phyloP scores from a whole-genome alignment of 805 yeast species.

The Starmerella bombi region DNA sequence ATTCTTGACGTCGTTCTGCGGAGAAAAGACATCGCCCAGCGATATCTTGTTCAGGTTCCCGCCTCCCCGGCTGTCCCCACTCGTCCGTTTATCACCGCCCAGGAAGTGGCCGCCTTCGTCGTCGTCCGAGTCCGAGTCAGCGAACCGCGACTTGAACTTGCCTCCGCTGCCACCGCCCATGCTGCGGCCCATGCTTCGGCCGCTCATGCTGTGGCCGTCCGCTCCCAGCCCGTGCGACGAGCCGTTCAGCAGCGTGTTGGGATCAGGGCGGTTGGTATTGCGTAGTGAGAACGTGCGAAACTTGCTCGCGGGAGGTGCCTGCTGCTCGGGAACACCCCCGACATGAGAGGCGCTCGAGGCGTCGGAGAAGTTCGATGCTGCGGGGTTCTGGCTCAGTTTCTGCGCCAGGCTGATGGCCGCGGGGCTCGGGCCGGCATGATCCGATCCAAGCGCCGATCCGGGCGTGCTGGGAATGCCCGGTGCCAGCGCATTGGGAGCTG shows the following conservation, averaged over 20 bases:
- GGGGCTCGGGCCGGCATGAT: too few relatives aligned
- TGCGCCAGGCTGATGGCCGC: too few relatives aligned
- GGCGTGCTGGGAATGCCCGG: not conserved
- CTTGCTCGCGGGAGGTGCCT: conserved; percentile 1
- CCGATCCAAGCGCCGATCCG: too few relatives aligned
- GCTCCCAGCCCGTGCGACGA: not conserved
- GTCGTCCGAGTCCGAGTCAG: conserved; percentile 27
- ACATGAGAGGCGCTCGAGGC: not conserved
- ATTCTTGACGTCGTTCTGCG: conserved; percentile 22
- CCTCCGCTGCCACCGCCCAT: not conserved
- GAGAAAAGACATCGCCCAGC: conserved; percentile 24
- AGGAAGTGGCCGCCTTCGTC: conserved; percentile 13
- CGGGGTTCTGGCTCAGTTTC: too few relatives aligned
- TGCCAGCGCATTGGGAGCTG: not conserved
- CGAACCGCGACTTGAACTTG: conserved; percentile 24
- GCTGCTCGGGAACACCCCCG: not conserved
- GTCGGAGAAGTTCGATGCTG: not conserved
- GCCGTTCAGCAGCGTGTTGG: conserved; percentile 8
- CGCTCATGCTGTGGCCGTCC: not conserved
- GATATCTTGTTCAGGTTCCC: conserved; percentile 8
- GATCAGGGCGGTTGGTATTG: conserved; percentile 15
- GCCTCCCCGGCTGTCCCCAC: not conserved
- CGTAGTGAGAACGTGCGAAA: conserved; percentile 18
- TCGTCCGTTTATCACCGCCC: not conserved
- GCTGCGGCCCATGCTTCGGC: not conserved